phyloP scores from a whole-genome alignment of 495 filamentous ascomycete genomes.

The Talaromyces proteolyticus region DNA sequence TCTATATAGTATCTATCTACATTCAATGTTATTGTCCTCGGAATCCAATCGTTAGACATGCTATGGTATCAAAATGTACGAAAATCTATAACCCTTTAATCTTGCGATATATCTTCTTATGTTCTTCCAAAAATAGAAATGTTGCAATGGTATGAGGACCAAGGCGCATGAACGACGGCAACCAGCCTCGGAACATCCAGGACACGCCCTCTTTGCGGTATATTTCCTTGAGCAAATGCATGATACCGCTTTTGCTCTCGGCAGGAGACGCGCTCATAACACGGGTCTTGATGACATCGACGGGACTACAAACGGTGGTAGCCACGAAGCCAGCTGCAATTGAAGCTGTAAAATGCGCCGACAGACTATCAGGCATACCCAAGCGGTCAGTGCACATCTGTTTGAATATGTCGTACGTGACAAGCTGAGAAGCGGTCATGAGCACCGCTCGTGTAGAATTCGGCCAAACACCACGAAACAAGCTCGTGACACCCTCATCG shows the following conservation, averaged over 20 bases:
- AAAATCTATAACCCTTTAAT: conserved; percentile 30
- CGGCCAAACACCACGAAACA: conserved; percentile 89
- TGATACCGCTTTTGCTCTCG: conserved; percentile 48
- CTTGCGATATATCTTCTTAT: conserved; percentile 48
- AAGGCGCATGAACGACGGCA: conserved; percentile 89
- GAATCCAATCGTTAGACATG: too few species aligned
- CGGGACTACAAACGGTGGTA: conserved; percentile 89
- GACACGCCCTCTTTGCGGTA: conserved; percentile 69
- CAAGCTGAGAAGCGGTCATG: conserved; percentile 90
- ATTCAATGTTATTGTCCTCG: too few species aligned
- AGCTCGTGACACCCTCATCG: conserved; percentile 63
- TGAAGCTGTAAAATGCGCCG: conserved; percentile 81
- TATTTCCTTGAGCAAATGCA: conserved; percentile 58
- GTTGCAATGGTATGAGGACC: conserved; percentile 92
- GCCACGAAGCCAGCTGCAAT: conserved; percentile 89
- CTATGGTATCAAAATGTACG: neutral
- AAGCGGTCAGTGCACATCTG: conserved; percentile 58
- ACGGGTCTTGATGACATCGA: conserved; percentile 96
- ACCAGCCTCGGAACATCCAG: conserved; percentile 98
- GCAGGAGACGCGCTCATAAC: conserved; percentile 71
- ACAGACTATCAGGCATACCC: conserved; percentile 67
- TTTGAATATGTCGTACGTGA: conserved; percentile 92
- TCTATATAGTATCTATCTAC: too few species aligned
- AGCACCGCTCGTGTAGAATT: conserved; percentile 85
- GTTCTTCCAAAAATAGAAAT: conserved; percentile 89